Base-by-base conservation (phyloP, 306 rosid species). In the Lathyrus tuberosus region DNA sequence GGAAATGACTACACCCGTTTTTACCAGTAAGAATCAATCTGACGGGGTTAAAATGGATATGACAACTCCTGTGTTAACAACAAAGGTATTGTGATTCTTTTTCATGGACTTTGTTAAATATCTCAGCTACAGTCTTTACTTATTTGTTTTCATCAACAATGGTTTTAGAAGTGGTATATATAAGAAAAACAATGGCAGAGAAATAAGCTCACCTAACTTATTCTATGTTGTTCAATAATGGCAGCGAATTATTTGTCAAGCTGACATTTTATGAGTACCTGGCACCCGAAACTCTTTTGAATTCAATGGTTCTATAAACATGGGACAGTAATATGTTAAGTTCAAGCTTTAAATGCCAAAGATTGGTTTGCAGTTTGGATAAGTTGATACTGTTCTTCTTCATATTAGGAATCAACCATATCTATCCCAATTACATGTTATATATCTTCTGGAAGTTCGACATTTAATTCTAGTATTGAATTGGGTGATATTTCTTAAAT, bases 1-100 rank as follows among this genome's bases (percentile, higher is more conserved):
- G 97, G 97, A 90, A 79, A 94, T 94, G 97, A 94, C 96, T 49
- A 84, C 97, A 6, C 98, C 97, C 2, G 98, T 94, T 76, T 72
- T 87, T 53, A 88, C 97, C 5, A 83, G 85, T 68, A 89, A 84
- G 81, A 75, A 69, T 56, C 86, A 77, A 66, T 69, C 90, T n/a
- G 85, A 71, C 48, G 96, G 91, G 61, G 84, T 78, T 86, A 90
- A 88, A 83, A 88, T 88, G 98, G 97, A 88, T 44, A 94, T 90
- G 97, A 94, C 92, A 56, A 87, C 97, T 64, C 98, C 96, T 33
- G 97, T 88, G 68, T 68, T 90, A 71, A 94, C 98, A 65, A 84
- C 77, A 70, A 89, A 76, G 86, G 97, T 91, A 82, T 53, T 84
- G 67, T 63, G 65, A 30, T 54, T 75, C 15, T 43, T 74, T 76